Percentiles rank a stretch among this genome's conserved stretches.
Evolutionary conservation across 2,329 filamentous ascomycete species (phyloP).

Genomic region (Trichoderma sp.): DNA sequence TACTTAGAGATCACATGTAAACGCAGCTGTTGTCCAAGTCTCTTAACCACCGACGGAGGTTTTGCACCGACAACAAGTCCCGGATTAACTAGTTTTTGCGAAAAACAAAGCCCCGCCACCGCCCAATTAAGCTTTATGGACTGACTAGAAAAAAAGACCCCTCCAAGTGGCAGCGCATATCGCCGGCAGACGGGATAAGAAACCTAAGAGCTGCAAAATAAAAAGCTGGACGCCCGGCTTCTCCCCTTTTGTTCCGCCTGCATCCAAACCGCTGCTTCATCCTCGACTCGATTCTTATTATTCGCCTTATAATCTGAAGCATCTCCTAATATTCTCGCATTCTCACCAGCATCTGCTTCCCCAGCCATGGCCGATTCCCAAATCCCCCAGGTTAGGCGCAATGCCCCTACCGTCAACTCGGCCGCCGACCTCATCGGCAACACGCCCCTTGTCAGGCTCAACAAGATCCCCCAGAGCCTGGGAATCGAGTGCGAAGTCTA

Average conservation of each 20-base stretch:
- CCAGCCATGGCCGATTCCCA: conserved; percentile 27
- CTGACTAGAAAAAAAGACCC: conserved; percentile 1
- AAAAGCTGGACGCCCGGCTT: neutral
- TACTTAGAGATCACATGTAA: neutral
- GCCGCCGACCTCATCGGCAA: conserved; percentile 91
- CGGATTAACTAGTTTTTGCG: conserved; percentile 13
- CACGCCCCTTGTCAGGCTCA: conserved; percentile 91
- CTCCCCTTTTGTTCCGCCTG: neutral
- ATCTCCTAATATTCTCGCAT: neutral
- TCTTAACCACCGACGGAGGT: neutral
- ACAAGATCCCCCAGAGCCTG: conserved; percentile 87
- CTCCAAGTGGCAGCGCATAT: conserved; percentile 18
- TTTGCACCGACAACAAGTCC: neutral
- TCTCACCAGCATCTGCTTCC: neutral
- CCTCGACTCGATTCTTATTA: neutral
- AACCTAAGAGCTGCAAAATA: neutral
- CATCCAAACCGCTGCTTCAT: neutral
- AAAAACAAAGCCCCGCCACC: neutral
- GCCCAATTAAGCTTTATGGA: conserved; percentile 3
- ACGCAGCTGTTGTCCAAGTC: neutral
- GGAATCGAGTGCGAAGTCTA: conserved; percentile 89
- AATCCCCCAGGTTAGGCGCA: conserved; percentile 36
- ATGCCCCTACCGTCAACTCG: conserved; percentile 51
- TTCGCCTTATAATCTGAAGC: neutral
- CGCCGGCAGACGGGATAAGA: conserved; percentile 9